These are phyloP conservation scores for Kappamyces sp. DNA, from an alignment of 192 early-diverging fungal genomes.

Conservation along the genomic window DNA sequence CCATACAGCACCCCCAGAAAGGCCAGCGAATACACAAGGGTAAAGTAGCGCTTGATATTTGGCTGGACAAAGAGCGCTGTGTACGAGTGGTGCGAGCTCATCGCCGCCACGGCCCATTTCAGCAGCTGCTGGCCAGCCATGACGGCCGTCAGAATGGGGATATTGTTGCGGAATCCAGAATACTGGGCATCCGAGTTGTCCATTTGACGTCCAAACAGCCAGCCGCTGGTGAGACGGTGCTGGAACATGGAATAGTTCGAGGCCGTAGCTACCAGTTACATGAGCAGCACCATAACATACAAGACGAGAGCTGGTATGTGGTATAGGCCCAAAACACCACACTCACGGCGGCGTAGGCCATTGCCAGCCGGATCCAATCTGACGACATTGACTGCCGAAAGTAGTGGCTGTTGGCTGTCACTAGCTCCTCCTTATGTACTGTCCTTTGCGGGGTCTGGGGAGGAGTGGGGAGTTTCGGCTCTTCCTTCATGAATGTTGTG, in stretches of 20 bases:
- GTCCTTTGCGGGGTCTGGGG: no score
- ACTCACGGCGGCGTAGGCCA: no score
- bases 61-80: conserved; percentile 22
- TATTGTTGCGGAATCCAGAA: conserved; percentile 57
- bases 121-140: conserved; percentile 34
- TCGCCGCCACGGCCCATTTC: neutral
- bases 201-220: conserved; percentile 65
- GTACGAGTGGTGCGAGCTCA: conserved; percentile 40
- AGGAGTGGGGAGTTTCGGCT: no score
- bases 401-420: no score
- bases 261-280: neutral
- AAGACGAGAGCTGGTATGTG: no score
- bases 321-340: no score
- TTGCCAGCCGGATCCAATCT: no score
- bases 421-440: no score
- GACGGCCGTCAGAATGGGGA: conserved; percentile 46
- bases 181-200: conserved; percentile 75
- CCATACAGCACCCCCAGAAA: conserved; percentile 69
- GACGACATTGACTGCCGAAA: no score
- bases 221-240: conserved; percentile 50
- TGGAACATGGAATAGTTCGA: conserved; percentile 42
- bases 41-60: conserved; percentile 31
- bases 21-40: conserved; percentile 52
- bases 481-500: no score
- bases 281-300: no score